Base-by-base conservation (phyloP, 2,329 filamentous ascomycete genomes). In the Ophiostoma australiae region DNA sequence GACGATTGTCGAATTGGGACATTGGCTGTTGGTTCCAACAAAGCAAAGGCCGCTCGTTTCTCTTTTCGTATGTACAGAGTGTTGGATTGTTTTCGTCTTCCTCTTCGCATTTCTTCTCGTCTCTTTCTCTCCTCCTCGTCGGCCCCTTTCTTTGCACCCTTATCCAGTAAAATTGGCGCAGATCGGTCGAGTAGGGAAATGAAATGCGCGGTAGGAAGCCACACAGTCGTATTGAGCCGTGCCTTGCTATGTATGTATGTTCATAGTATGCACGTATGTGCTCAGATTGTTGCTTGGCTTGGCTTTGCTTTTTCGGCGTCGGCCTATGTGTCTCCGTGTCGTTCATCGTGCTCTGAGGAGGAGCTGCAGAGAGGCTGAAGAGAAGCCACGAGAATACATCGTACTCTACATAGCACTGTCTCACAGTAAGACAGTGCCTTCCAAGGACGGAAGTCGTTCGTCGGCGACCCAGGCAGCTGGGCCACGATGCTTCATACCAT, bases 191-290 rank as follows among this genome's bases (percentile, higher is more conserved):
- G 15, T 44, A 48, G 8, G 39, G 39, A 41, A 41, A 67, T 17
- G 37, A 67, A 67, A 13, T 58, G 52, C 58, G 27, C 58, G 58
- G 35, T 65, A 61, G 27, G 15, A 65, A 65, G 58, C 58, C 27
- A 65, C 58, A 65, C 58, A 1, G 58, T 65, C 58, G 58, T 35
- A 65, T 65, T 65, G 11, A 35, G 13, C 31, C 23, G 31, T 8
- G 58, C 20, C 7, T 6, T 48, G 15, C 44, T 48, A 7, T 44
- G 10, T 44, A 31, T 31, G 27, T 31, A 31, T 31, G 27, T n/a
- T n/a, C n/a, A n/a, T n/a, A n/a, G n/a, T n/a, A n/a, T n/a, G n/a
- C n/a, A n/a, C n/a, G n/a, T 48, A 6, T 48, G 44, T 48, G 17
- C 44, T 48, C 17, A 8, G 37, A 39, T 39, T 39, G 37, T 48